Conservation (phyloP, 164 flowering plant genomes). For the Vitis rotundifolia region DNA sequence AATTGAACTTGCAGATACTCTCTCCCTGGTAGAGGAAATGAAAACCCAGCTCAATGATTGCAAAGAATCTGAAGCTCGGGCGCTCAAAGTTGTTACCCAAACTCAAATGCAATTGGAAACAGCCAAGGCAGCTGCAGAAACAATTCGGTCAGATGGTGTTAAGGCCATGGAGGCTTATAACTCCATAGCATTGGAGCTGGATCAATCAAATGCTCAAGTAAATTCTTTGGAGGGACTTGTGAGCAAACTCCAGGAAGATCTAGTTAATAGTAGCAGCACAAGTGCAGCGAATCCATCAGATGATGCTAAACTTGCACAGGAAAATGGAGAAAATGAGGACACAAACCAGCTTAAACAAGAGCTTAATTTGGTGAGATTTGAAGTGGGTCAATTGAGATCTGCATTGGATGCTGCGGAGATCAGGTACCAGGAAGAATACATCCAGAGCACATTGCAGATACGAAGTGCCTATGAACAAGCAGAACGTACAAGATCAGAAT, state of each 20-base stretch:
- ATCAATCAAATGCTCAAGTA: constrained; percentile 30
- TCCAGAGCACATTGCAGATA: constrained; percentile 43
- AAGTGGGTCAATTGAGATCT: constrained; percentile 30
- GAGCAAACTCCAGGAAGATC: constrained; percentile 29
- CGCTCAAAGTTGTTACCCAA: constrained; percentile 21
- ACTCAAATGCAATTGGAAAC: constrained; percentile 29
- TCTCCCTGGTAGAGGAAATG: constrained; percentile 30
- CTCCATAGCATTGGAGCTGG: constrained; percentile 26
- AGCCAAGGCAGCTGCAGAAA: constrained; percentile 24
- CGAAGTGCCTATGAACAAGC: constrained; percentile 41
- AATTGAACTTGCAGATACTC: constrained; percentile 31
- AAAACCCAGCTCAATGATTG: constrained; percentile 26
- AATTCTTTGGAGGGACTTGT: constrained; percentile 35
- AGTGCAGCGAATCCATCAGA: background rate
- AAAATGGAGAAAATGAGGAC: constrained; percentile 19
- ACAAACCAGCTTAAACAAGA: constrained; percentile 23
- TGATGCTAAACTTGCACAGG: background rate
- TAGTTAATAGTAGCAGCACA: constrained; percentile 5
- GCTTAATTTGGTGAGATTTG: constrained; percentile 23
- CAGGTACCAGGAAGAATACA: constrained; percentile 46
- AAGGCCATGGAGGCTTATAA: constrained; percentile 26
- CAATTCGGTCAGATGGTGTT: constrained; percentile 22
- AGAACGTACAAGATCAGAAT: constrained; percentile 27
- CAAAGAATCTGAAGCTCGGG: constrained; percentile 39
- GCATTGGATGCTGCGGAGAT: constrained; percentile 40